These are phyloP conservation scores for Amauroascus verrucosus DNA, from an alignment of 2,329 filamentous ascomycete species.

Conservation along the genomic window DNA sequence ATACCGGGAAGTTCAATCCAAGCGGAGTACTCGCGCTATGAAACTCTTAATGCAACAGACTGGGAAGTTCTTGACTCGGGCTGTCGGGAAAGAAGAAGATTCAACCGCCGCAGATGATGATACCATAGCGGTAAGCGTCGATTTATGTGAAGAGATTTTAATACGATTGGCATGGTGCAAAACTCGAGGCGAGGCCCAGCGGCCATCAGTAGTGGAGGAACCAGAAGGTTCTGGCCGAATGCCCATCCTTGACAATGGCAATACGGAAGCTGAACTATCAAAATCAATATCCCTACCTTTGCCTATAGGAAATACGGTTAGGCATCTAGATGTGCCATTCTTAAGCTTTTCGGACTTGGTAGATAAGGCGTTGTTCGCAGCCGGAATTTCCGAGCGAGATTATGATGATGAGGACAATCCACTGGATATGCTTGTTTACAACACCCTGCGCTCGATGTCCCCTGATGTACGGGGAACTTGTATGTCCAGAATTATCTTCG, in stretches of 20 bases:
- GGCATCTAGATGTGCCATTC: conserved; percentile 54
- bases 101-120: conserved; percentile 23
- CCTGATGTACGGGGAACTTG: conserved; percentile 74
- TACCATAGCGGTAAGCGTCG: conserved; percentile 50
- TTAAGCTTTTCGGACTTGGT: conserved; percentile 61
- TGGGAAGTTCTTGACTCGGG: conserved; percentile 36
- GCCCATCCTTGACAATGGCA: conserved; percentile 19
- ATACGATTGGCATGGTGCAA: conserved; percentile 69
- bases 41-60: conserved; percentile 61
- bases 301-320: conserved; percentile 31
- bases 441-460: conserved; percentile 62
- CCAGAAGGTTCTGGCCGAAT: conserved; percentile 26
- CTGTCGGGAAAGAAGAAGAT: conserved; percentile 18
- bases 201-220: conserved; percentile 3
- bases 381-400: conserved; percentile 41
- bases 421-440: conserved; percentile 65
- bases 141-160: conserved; percentile 71
- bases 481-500: conserved; percentile 81
- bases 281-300: conserved; percentile 35
- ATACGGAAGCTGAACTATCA: conserved; percentile 17
- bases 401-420: conserved; percentile 84
- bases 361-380: conserved; percentile 63
- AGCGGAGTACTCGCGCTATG: conserved; percentile 62
- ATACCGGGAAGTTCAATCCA: conserved; percentile 67
- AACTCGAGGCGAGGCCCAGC: conserved; percentile 18